Evolutionary conservation across 805 yeast genomes (phyloP).

Genomic region (Sugiyamaella mastotermitis): DNA sequence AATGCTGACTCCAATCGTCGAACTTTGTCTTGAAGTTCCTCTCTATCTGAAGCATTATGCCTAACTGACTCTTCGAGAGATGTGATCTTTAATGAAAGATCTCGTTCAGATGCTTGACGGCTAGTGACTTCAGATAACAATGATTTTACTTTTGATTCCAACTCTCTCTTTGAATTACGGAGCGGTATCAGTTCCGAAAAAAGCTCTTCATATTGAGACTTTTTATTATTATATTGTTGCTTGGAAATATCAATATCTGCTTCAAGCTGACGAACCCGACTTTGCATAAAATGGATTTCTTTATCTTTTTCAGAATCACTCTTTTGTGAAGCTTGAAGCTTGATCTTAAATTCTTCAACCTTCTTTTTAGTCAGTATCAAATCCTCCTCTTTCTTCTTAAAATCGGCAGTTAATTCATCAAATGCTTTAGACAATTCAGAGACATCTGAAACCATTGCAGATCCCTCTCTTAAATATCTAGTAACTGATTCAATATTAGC

Average conservation of each 20-base stretch:
- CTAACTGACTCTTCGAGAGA: constrained; percentile 5
- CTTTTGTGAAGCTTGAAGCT: too few relatives aligned
- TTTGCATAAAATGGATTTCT: too few relatives aligned
- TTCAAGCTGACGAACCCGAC: too few relatives aligned
- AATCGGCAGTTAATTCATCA: background rate
- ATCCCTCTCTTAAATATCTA: constrained; percentile 2
- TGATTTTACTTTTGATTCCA: too few relatives aligned
- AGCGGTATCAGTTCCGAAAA: too few relatives aligned
- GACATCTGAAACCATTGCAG: constrained; percentile 1
- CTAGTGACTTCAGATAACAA: background rate
- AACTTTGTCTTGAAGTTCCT: constrained; percentile 2
- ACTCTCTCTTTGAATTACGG: too few relatives aligned
- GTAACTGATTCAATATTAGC: constrained; percentile 1
- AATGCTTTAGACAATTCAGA: background rate
- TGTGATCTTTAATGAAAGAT: constrained; percentile 1
- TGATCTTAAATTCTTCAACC: background rate
- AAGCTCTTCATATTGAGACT: too few relatives aligned
- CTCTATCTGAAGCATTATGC: constrained; percentile 2
- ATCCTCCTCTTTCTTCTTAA: background rate
- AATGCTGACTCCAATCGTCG: constrained; percentile 8
- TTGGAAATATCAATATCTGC: background rate
- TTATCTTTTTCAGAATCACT: too few relatives aligned
- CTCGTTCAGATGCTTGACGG: constrained; percentile 1
- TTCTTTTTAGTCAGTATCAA: background rate
- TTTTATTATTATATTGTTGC: background rate